Evolutionary conservation across 768 basidiomycete genomes (phyloP), one percentile per base, ranked within the genome.

Genomic region (Sarcodon aspratus): DNA sequence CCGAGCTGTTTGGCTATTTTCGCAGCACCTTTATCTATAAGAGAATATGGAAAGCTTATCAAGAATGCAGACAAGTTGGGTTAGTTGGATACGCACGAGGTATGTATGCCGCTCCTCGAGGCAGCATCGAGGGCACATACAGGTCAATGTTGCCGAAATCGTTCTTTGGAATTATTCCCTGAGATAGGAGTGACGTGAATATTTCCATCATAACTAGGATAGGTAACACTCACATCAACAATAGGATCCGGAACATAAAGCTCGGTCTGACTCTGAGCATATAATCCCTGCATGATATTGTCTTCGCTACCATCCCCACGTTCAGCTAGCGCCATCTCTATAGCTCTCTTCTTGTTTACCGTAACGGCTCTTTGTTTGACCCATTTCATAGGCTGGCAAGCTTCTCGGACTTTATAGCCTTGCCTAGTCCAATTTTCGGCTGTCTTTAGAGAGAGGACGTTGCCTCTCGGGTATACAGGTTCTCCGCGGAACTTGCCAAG

Each of bases 111-210:
- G 79, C 89, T 15, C 96, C 96, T 47, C 62, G 66, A 2, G 96
- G 96, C 32, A 98, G 73, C 96, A 99, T 99, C 3, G 89, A 83
- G 31, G 89, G 84, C 21, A 88, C 89, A 63, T 95, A 99, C 21
- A 99, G 67, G 66, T 99, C 95, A 54, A 99, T 87, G 62, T 97
- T 99, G 13, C 95, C 95, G 62, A 95, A 99, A 54, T 83, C 79
- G 59, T 99, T 99, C 68, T 89, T 94, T 6, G 93, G 93, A 32
- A 99, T 77, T 61, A 78, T 80, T 33, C 95, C 95, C 94, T 98
- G 58, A 45, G 40, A 34, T 32, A 6, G 32, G 36, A 38, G 36
- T 6, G 38, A 15, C 9, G 47, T 42, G 48, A 45, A 44, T 27
- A 11, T 17, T 42, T 8, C 40, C 15, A 54, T 18, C 37, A 21